Conservation (phyloP, 176 grass and related monocot genomes). For the Lolium perenne region DNA sequence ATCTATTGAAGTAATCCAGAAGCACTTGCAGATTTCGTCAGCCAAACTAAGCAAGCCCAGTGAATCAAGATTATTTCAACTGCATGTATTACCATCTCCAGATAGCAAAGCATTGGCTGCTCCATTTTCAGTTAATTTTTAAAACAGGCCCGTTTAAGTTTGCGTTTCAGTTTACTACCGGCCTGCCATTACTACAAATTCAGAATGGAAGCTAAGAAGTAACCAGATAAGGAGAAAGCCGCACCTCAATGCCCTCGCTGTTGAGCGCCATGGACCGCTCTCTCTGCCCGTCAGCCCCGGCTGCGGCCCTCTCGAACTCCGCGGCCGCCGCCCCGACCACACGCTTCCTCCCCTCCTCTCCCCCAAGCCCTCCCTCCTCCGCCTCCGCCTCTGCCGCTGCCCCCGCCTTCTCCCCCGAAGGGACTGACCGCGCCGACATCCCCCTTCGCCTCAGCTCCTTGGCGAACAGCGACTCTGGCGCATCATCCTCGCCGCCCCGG, state of each 20-base stretch:
- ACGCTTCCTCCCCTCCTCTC: conserved; percentile 40
- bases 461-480: conserved; percentile 78
- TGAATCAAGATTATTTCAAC: background rate
- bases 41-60: conserved; percentile 1
- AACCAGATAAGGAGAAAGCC: background rate
- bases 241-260: conserved; percentile 83
- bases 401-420: conserved; percentile 52
- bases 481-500: conserved; percentile 21
- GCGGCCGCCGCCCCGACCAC: conserved; percentile 42
- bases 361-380: background rate
- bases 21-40: background rate
- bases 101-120: background rate
- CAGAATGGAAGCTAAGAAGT: background rate
- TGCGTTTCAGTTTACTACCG: background rate
- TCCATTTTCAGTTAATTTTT: background rate
- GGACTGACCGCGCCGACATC: conserved; percentile 56
- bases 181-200: background rate
- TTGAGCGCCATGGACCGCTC: conserved; percentile 81
- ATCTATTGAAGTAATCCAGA: background rate
- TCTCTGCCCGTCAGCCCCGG: conserved; percentile 60
- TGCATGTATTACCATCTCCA: background rate
- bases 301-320: conserved; percentile 58
- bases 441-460: conserved; percentile 83
- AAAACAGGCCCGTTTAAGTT: background rate
- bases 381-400: conserved; percentile 13